phyloP scores from a whole-genome alignment of 2,329 filamentous ascomycete genomes.

The Sclerotinia borealis region DNA sequence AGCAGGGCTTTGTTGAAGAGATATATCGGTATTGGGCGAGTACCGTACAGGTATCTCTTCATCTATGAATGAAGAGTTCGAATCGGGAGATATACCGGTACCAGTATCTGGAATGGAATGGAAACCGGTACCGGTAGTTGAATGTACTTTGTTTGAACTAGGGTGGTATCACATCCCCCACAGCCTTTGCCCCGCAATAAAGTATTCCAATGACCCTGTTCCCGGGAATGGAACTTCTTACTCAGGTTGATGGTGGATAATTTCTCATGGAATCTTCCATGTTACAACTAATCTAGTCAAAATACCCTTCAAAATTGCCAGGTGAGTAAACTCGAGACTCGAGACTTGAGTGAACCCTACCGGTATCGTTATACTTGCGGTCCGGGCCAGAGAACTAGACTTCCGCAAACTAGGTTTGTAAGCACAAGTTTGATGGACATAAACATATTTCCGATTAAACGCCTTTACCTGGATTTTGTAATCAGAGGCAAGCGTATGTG shows the following conservation, averaged over 20 bases:
- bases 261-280: neutral
- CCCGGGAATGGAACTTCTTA: neutral
- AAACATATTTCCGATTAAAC: no score
- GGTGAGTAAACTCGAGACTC: no score
- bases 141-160: neutral
- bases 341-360: neutral
- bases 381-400: neutral
- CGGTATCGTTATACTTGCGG: neutral
- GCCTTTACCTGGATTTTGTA: neutral
- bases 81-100: neutral
- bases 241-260: neutral
- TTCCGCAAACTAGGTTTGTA: neutral
- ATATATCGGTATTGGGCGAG: neutral
- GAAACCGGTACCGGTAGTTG: no score
- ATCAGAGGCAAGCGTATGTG: conserved; percentile 1
- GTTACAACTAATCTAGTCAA: neutral
- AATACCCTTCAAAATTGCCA: neutral
- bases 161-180: neutral
- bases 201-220: neutral
- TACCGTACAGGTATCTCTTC: neutral
- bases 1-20: neutral
- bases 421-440: neutral
- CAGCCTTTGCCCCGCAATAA: neutral
- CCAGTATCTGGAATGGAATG: no score
- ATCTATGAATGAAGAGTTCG: neutral